Evolutionary conservation across 805 yeast genomes (phyloP).

Genomic region (Cyberlindnera mycetangii): DNA sequence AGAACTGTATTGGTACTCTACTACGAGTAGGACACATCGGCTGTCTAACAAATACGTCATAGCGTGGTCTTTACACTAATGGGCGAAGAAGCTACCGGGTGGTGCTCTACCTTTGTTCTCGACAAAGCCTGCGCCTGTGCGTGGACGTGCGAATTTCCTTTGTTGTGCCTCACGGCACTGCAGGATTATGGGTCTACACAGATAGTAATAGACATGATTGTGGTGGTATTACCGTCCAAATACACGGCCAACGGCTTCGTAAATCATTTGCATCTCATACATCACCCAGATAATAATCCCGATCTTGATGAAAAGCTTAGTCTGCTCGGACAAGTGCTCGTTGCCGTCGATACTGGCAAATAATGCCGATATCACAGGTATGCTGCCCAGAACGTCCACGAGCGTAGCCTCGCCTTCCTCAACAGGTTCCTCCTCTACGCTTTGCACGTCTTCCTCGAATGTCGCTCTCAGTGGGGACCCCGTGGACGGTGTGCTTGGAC

Average conservation of each 20-base stretch:
- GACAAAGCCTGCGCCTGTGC: too few species aligned
- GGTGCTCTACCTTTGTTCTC: too few species aligned
- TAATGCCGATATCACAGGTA: slow-evolving; percentile 17
- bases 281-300: slow-evolving; percentile 32
- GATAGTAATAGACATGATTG: too few species aligned
- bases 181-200: too few species aligned
- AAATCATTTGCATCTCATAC: slow-evolving; percentile 30
- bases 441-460: background rate
- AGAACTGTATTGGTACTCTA: too few species aligned
- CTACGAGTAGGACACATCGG: too few species aligned
- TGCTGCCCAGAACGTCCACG: slow-evolving; percentile 12
- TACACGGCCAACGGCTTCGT: slow-evolving; percentile 9
- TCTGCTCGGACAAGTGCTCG: slow-evolving; percentile 7
- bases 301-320: slow-evolving; percentile 13
- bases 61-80: too few species aligned
- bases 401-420: slow-evolving; percentile 1
- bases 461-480: background rate
- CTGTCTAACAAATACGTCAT: too few species aligned
- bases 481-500: background rate
- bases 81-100: too few species aligned
- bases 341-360: slow-evolving; percentile 17
- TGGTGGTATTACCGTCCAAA: slow-evolving; percentile 1
- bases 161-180: too few species aligned
- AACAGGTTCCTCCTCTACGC: background rate
- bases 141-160: too few species aligned